Base-by-base conservation (phyloP, 169 alveolate genomes). In the Plasmodium gallinaceum region DNA sequence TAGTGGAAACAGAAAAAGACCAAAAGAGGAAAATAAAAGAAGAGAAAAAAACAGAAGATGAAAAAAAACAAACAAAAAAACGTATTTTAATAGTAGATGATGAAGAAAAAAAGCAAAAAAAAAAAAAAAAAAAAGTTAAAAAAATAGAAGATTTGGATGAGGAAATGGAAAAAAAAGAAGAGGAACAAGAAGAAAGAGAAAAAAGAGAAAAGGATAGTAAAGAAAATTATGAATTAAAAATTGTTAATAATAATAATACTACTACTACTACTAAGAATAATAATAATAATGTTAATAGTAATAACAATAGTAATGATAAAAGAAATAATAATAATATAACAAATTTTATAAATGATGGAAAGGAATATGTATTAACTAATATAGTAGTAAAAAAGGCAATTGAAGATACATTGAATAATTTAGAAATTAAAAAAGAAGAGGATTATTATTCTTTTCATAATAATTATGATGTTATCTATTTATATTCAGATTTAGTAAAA, bases 391-490 rank as follows among this genome's bases (percentile, higher is more conserved):
- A 26, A 42, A 42, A 43, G 42, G 91, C 83, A 32, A 68, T 83
- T 68, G 62, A 54, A 7, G 58, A 83, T n/a, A 83, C 85, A 0
- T 24, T 83, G 42, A 83, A 68, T 26, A 46, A 68, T 42, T 16
- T 39, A 42, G n/a, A 62, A 20, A 24, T 22, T 24, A 68, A 83
- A 61, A 66, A 83, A 0, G 91, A 83, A 43, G 91, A 66, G 32
- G 62, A 43, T 7, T 83, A 83, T 54, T 83, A 83, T 48, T 52
- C 76, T 14, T 83, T 83, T 32, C 91, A 83, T 54, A 68, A 83
- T 9, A 45, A 83, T 57, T 22, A 68, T 46, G 91, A 66, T 54
- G 91, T 83, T 45, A 62, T 83, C 52, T 83, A 83, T 83, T 68
- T 83, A 37, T 83, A 58, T 61, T 68, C 91, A 6, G 83, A 68